These are phyloP conservation scores for Wickerhamomyces pijperi DNA, from an alignment of 805 yeast species.

Conservation along the genomic window DNA sequence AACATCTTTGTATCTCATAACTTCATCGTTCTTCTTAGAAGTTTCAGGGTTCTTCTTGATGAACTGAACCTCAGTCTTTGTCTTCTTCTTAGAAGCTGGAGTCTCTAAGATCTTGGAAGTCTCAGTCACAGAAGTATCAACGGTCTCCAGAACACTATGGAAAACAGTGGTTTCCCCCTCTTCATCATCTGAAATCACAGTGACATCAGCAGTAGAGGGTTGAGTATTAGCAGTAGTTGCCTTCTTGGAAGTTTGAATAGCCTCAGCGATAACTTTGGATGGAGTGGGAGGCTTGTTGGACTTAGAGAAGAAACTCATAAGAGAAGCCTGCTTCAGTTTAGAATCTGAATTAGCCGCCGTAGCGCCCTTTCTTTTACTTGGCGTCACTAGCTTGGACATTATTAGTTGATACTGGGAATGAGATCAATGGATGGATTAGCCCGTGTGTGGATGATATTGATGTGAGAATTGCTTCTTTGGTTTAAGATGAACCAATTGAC, in stretches of 20 bases:
- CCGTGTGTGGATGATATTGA: too few species aligned
- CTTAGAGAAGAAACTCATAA: conserved; percentile 9
- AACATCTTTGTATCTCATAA: not conserved
- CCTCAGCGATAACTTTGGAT: not conserved
- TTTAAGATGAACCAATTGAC: too few species aligned
- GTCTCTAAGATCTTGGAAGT: not conserved
- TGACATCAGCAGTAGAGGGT: conserved; percentile 1
- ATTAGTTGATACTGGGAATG: too few species aligned
- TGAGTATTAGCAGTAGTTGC: not conserved
- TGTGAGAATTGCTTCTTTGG: too few species aligned
- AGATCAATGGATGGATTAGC: too few species aligned
- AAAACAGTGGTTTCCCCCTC: not conserved
- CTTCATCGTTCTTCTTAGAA: not conserved
- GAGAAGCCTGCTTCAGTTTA: conserved; percentile 7
- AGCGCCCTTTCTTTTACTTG: not conserved
- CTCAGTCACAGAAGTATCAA: not conserved
- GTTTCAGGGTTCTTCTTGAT: conserved; percentile 4
- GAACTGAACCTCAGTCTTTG: not conserved
- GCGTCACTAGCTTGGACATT: not conserved
- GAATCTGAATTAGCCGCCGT: conserved; percentile 1
- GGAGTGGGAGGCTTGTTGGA: conserved; percentile 2
- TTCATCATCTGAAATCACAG: conserved; percentile 3
- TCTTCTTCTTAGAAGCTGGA: conserved; percentile 2
- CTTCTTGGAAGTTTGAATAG: not conserved
- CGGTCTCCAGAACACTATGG: conserved; percentile 1